Evolutionary conservation across 2,329 filamentous ascomycete genomes (phyloP).

Genomic region (Exutisphaerella laricina): DNA sequence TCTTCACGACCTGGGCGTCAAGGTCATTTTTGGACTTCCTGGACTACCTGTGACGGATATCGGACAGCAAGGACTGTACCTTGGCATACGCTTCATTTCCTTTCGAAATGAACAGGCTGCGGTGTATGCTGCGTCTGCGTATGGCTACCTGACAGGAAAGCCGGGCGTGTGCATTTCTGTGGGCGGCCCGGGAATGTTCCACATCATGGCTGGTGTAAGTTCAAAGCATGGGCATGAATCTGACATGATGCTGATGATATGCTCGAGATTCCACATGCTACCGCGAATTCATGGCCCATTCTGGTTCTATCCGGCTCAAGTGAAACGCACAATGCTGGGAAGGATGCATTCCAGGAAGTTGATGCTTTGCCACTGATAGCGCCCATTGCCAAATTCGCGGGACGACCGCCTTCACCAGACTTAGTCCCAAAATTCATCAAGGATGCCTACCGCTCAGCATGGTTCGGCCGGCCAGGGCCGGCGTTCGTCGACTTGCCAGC

Average conservation of each 20-base stretch:
- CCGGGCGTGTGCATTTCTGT: slow-evolving; percentile 56
- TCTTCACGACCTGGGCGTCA: slow-evolving; percentile 46
- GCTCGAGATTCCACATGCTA: slow-evolving; percentile 32
- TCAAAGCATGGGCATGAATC: neutral
- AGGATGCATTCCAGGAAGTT: slow-evolving; percentile 54
- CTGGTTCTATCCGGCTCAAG: slow-evolving; percentile 51
- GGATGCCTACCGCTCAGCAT: slow-evolving; percentile 33
- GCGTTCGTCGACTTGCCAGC: slow-evolving; percentile 8
- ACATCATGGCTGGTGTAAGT: slow-evolving; percentile 52
- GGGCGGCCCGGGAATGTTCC: slow-evolving; percentile 54
- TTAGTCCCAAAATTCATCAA: slow-evolving; percentile 44
- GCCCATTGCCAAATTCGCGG: slow-evolving; percentile 49
- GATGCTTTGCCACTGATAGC: slow-evolving; percentile 50
- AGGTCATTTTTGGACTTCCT: slow-evolving; percentile 50
- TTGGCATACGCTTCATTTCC: slow-evolving; percentile 54
- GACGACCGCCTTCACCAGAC: slow-evolving; percentile 44
- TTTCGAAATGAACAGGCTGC: slow-evolving; percentile 57
- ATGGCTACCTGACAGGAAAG: slow-evolving; percentile 53
- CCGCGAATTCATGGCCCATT: slow-evolving; percentile 52
- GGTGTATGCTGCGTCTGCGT: slow-evolving; percentile 53
- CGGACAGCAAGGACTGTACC: slow-evolving; percentile 51
- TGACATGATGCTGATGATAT: slow-evolving; percentile 5
- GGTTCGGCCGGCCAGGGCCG: slow-evolving; percentile 7
- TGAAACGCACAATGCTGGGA: slow-evolving; percentile 48
- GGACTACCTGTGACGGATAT: slow-evolving; percentile 54